phyloP scores from a whole-genome alignment of 805 yeast species.

The Tetrapisispora phaffii region DNA sequence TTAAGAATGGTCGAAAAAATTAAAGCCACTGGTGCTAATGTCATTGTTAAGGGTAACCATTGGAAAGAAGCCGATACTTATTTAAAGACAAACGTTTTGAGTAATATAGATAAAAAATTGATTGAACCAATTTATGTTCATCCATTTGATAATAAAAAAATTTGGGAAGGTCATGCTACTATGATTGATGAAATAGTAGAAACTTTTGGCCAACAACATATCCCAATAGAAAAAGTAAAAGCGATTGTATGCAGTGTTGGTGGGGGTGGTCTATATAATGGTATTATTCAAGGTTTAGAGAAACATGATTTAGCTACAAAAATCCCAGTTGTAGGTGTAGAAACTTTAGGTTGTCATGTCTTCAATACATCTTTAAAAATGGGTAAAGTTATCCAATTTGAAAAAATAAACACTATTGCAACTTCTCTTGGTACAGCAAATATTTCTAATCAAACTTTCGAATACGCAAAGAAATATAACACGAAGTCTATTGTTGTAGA shows the following conservation, averaged over 20 bases:
- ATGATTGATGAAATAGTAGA: slow-evolving; percentile 37
- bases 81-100: slow-evolving; percentile 28
- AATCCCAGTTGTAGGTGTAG: slow-evolving; percentile 41
- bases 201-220: slow-evolving; percentile 16
- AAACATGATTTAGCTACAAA: slow-evolving; percentile 28
- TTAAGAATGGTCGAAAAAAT: slow-evolving; percentile 35
- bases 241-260: slow-evolving; percentile 48
- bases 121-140: slow-evolving; percentile 41
- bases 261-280: slow-evolving; percentile 50
- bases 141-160: slow-evolving; percentile 41
- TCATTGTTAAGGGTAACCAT: slow-evolving; percentile 36
- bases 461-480: slow-evolving; percentile 33
- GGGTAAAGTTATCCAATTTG: slow-evolving; percentile 35
- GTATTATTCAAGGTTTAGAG: slow-evolving; percentile 38
- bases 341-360: slow-evolving; percentile 56
- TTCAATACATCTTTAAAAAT: slow-evolving; percentile 41
- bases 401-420: slow-evolving; percentile 46
- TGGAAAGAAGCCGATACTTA: slow-evolving; percentile 45
- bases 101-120: slow-evolving; percentile 9
- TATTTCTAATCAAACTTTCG: slow-evolving; percentile 42
- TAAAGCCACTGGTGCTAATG: slow-evolving; percentile 37
- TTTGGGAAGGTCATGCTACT: slow-evolving; percentile 48
- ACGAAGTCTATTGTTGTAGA: slow-evolving; percentile 36
- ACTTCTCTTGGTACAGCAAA: slow-evolving; percentile 54
- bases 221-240: slow-evolving; percentile 25